Evolutionary conservation across 768 basidiomycete species (phyloP), one percentile per base, ranked within the genome.

Genomic region (Sarcodon sp.): DNA sequence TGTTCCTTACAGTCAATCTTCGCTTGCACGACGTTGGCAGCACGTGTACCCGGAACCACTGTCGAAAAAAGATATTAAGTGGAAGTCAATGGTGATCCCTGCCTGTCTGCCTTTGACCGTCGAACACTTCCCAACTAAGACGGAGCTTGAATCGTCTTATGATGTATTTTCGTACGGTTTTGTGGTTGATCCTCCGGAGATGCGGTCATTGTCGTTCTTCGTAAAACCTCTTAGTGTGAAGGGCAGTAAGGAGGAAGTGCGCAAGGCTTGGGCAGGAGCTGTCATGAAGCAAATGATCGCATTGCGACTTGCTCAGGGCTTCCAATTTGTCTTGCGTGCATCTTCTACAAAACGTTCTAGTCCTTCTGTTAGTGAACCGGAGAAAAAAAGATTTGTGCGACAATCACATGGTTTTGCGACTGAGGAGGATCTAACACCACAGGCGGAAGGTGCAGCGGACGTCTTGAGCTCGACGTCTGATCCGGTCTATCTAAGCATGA

Each of bases 221-320:
- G 80, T 97, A 46, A 79, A 82, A 48, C 78, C 78, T 2, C 80
- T 80, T 0, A 65, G 64, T 35, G 50, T 66, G 15, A 60, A 65
- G 33, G 69, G 61, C 46, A 69, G 65, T 7, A 52, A 69, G 33
- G 83, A 84, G 11, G 76, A 81, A 13, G 57, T 75, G 35, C 75
- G 83, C 6, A 72, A 75, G 18, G 78, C 75, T 4, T 87, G 83
- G 82, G 87, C 85, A 0, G 62, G 87, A 18, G 76, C 72, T 2
- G 82, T 89, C 13, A 89, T 98, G 86, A 78, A 84, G 27, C 90
- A 87, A 33, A 93, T 98, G 87, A 88, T 88, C 1, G 90, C 87
- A 3, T 82, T 96, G 41, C 75, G 94, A 18, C 73, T 98, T 10
- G 80, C 87, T 10, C 91, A 97, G 62, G 93, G 93, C 16, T 98